A percentile compares a stretch with the other conserved stretches of the same genome.
Evolutionary conservation across 192 early-diverging fungal genomes (phyloP).

Genomic region (Podila minutissima): DNA sequence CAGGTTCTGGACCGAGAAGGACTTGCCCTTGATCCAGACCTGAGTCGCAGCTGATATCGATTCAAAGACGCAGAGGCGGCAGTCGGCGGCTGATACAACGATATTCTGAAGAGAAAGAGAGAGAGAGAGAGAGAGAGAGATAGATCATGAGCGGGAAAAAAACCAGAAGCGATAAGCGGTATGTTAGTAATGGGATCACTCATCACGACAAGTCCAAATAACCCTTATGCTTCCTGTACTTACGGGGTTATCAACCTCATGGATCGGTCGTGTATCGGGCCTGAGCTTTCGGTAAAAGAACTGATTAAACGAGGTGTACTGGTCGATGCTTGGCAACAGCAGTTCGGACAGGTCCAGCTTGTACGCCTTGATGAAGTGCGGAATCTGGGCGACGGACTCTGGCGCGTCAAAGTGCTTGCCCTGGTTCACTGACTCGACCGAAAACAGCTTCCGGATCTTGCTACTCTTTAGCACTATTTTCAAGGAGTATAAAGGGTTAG

Average conservation of each 20-base stretch:
- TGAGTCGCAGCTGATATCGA: conserved; percentile 60
- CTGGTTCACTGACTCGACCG: conserved; percentile 50
- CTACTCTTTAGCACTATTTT: conserved; percentile 24
- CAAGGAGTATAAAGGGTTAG: background rate
- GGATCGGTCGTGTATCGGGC: conserved; percentile 62
- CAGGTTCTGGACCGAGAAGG: conserved; percentile 67
- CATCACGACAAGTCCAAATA: too few relatives aligned
- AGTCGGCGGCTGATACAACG: conserved; percentile 68
- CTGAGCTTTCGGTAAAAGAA: conserved; percentile 81
- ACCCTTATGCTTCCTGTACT: background rate
- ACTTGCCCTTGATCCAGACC: conserved; percentile 81
- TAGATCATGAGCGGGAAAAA: background rate
- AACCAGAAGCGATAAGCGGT: too few relatives aligned
- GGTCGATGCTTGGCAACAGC: conserved; percentile 55
- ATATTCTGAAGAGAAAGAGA: conserved; percentile 24
- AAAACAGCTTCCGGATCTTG: conserved; percentile 41
- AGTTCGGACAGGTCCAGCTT: conserved; percentile 74
- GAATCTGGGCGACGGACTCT: conserved; percentile 67
- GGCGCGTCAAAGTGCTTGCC: conserved; percentile 72
- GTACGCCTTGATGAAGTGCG: conserved; percentile 73
- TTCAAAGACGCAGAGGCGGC: conserved; percentile 66
- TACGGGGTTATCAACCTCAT: conserved; percentile 43
- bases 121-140: too few relatives aligned
- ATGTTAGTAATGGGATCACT: too few relatives aligned
- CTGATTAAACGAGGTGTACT: conserved; percentile 73